Conservation (phyloP, 768 basidiomycete species). For the Suillus paluster region DNA sequence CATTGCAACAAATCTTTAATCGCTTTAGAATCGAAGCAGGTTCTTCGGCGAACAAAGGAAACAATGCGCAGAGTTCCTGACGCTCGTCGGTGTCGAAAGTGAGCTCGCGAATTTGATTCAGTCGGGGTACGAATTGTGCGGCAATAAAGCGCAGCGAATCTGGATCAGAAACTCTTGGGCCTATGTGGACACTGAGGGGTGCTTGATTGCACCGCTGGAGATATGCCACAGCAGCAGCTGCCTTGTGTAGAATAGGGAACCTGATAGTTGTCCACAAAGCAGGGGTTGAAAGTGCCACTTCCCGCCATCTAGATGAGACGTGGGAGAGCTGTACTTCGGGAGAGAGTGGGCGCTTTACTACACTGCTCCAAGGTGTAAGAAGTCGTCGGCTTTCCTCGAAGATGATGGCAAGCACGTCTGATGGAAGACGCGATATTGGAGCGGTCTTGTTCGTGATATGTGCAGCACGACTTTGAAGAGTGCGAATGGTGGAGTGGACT, state of each 20-base stretch:
- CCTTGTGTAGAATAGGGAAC: slow-evolving; percentile 34
- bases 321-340: slow-evolving; percentile 40
- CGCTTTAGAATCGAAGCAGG: slow-evolving; percentile 32
- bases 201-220: slow-evolving; percentile 36
- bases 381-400: slow-evolving; percentile 36
- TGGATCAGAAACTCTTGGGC: slow-evolving; percentile 30
- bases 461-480: slow-evolving; percentile 36
- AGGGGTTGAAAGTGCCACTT: slow-evolving; percentile 37
- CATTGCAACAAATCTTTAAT: slow-evolving; percentile 33
- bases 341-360: slow-evolving; percentile 33
- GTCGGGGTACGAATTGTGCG: slow-evolving; percentile 32
- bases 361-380: slow-evolving; percentile 30
- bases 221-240: slow-evolving; percentile 32
- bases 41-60: slow-evolving; percentile 25
- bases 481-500: slow-evolving; percentile 31
- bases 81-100: slow-evolving; percentile 35
- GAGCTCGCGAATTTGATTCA: slow-evolving; percentile 36
- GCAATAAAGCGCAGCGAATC: slow-evolving; percentile 29
- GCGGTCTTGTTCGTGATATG: slow-evolving; percentile 35
- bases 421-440: slow-evolving; percentile 33
- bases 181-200: slow-evolving; percentile 37
- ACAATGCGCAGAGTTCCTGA: slow-evolving; percentile 30
- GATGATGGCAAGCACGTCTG: slow-evolving; percentile 38
- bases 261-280: slow-evolving; percentile 42
- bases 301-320: slow-evolving; percentile 40